These are phyloP conservation scores for Strigomonas culicis DNA, from an alignment of 208 protist genomes.

Conservation along the genomic window DNA sequence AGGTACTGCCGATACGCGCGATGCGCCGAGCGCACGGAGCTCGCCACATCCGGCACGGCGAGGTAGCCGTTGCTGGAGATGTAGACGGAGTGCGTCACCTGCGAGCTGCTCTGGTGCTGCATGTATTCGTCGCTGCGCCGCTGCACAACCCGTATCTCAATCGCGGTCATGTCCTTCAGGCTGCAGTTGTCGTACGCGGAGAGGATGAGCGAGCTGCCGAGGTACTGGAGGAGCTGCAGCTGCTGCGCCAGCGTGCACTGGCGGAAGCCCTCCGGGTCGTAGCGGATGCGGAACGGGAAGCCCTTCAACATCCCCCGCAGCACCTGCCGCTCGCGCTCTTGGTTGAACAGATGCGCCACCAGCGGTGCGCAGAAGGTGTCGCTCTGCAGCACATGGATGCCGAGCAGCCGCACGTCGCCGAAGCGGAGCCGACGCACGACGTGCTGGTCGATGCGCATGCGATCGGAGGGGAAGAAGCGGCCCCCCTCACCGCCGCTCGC, in stretches of 20 bases:
- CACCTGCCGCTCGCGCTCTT: constrained; percentile 60
- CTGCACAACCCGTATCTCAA: constrained; percentile 55
- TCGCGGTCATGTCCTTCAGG: constrained; percentile 26
- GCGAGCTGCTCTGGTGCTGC: constrained; percentile 19
- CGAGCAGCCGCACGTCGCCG: constrained; percentile 70
- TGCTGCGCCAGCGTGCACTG: constrained; percentile 38
- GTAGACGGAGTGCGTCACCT: constrained; percentile 57
- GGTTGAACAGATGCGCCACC: constrained; percentile 39
- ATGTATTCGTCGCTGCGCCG: constrained; percentile 51
- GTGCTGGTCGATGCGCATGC: not conserved
- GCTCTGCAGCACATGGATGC: constrained; percentile 39
- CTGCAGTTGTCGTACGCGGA: constrained; percentile 37
- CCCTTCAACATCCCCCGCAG: constrained; percentile 40
- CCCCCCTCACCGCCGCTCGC: not conserved
- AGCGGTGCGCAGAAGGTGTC: constrained; percentile 39
- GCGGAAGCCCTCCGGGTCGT: constrained; percentile 41
- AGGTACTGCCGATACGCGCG: constrained; percentile 20
- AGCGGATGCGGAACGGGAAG: constrained; percentile 60
- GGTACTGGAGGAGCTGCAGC: constrained; percentile 63
- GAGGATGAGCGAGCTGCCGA: constrained; percentile 66
- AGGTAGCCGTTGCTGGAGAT: constrained; percentile 37
- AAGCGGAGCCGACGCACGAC: constrained; percentile 43
- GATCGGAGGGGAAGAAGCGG: not conserved
- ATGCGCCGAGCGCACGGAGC: constrained; percentile 18
- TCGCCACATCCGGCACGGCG: constrained; percentile 38